These are phyloP conservation scores for Aspergillus jensenii DNA, from an alignment of 2,329 filamentous ascomycete species.

Conservation along the genomic window DNA sequence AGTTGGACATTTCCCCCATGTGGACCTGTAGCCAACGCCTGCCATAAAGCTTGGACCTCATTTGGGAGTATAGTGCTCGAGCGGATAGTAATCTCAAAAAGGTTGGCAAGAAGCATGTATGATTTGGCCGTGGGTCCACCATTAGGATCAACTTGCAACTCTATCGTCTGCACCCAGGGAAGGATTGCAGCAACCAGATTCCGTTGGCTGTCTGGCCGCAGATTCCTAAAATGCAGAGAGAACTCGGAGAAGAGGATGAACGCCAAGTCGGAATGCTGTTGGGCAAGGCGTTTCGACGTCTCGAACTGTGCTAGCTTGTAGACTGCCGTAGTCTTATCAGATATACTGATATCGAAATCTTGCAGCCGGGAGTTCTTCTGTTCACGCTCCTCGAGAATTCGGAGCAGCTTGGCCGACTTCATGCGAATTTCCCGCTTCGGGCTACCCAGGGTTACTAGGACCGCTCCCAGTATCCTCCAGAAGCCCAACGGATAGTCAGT, in stretches of 20 bases:
- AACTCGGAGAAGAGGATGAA: conserved; percentile 97
- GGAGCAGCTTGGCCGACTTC: conserved; percentile 79
- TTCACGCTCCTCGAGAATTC: conserved; percentile 78
- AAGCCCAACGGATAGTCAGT: conserved; percentile 81
- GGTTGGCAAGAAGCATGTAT: conserved; percentile 90
- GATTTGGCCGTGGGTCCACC: conserved; percentile 87
- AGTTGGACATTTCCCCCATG: conserved; percentile 92
- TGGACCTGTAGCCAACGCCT: conserved; percentile 88
- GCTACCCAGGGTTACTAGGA: conserved; percentile 88
- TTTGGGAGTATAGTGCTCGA: conserved; percentile 87
- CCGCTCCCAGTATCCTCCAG: conserved; percentile 86
- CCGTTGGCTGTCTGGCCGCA: conserved; percentile 78
- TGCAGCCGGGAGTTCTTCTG: conserved; percentile 86
- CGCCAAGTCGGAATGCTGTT: conserved; percentile 83
- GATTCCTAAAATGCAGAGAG: conserved; percentile 84
- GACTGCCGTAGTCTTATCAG: conserved; percentile 96
- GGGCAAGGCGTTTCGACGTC: conserved; percentile 85
- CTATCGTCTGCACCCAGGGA: conserved; percentile 94
- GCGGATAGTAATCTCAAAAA: conserved; percentile 94
- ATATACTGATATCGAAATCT: conserved; percentile 97
- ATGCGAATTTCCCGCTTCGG: conserved; percentile 85
- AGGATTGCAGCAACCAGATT: conserved; percentile 93
- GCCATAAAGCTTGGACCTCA: conserved; percentile 96
- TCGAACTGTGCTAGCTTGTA: conserved; percentile 98
- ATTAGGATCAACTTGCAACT: conserved; percentile 87